Evolutionary conservation across 2,329 filamentous ascomycete genomes (phyloP).

Genomic region (Clarireedia monteithiana): DNA sequence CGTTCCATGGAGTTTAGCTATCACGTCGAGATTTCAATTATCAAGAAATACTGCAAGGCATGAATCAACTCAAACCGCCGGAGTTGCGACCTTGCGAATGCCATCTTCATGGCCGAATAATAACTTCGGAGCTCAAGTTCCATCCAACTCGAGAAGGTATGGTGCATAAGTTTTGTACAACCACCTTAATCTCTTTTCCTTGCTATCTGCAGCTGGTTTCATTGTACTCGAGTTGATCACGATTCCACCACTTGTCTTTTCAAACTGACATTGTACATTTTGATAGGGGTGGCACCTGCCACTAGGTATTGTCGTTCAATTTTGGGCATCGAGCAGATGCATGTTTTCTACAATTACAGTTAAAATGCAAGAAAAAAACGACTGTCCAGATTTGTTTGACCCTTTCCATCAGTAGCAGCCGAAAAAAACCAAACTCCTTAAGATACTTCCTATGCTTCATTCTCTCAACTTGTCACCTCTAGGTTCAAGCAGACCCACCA

Average conservation of each 20-base stretch:
- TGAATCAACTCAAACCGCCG: no score
- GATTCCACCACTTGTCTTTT: not conserved
- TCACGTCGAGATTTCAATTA: no score
- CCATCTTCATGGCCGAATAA: no score
- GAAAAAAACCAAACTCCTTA: conserved; percentile 6
- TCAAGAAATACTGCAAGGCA: no score
- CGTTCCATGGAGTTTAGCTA: no score
- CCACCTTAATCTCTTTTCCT: no score
- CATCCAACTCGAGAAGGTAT: no score
- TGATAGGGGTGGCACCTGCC: not conserved
- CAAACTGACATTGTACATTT: not conserved
- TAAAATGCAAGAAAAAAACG: not conserved
- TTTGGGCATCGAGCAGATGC: conserved; percentile 1
- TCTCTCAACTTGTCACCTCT: not conserved
- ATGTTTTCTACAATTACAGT: conserved; percentile 4
- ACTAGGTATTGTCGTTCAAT: not conserved
- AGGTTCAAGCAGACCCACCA: conserved; percentile 26
- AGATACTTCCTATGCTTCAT: not conserved
- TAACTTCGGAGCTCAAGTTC: no score
- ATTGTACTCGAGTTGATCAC: no score
- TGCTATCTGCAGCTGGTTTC: no score
- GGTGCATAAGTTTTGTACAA: no score
- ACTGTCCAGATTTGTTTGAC: not conserved
- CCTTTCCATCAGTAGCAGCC: not conserved
- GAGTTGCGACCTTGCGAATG: no score